Conservation (phyloP, 2,329 filamentous ascomycete genomes). For the Raffaelea ambrosiae region DNA sequence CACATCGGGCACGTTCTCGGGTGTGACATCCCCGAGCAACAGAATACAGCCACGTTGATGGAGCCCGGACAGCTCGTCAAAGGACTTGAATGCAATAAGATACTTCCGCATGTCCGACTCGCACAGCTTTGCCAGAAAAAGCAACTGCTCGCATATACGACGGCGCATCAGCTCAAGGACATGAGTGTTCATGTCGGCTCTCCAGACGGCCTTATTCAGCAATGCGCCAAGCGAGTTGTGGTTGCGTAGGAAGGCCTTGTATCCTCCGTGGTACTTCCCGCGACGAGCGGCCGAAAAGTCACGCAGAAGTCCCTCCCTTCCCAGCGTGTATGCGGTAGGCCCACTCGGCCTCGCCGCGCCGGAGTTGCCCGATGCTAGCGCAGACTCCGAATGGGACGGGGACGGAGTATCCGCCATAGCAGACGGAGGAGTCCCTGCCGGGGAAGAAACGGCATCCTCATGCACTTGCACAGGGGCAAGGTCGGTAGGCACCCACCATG, state of each 20-base stretch:
- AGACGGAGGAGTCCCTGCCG: neutral
- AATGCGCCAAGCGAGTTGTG: neutral
- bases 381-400: neutral
- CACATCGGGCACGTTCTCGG: too few species aligned
- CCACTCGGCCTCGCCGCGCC: neutral
- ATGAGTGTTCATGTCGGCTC: conserved; percentile 46
- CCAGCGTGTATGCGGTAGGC: conserved; percentile 20
- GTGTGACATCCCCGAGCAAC: neutral
- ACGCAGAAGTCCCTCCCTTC: conserved; percentile 22
- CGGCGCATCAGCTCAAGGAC: conserved; percentile 43
- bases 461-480: conserved; percentile 2
- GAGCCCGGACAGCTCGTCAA: neutral
- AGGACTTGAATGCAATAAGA: conserved; percentile 28
- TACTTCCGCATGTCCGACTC: conserved; percentile 23
- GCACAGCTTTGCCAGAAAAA: conserved; percentile 26
- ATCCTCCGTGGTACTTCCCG: conserved; percentile 8
- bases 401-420: neutral
- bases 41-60: conserved; percentile 10
- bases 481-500: conserved; percentile 46
- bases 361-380: neutral
- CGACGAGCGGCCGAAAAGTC: conserved; percentile 14
- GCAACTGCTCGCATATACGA: conserved; percentile 35
- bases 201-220: conserved; percentile 23
- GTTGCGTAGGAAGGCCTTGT: conserved; percentile 1
- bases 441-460: conserved; percentile 3